Evolutionary conservation across 257 asterid species (phyloP).

Genomic region (Nicotiana knightiana): DNA sequence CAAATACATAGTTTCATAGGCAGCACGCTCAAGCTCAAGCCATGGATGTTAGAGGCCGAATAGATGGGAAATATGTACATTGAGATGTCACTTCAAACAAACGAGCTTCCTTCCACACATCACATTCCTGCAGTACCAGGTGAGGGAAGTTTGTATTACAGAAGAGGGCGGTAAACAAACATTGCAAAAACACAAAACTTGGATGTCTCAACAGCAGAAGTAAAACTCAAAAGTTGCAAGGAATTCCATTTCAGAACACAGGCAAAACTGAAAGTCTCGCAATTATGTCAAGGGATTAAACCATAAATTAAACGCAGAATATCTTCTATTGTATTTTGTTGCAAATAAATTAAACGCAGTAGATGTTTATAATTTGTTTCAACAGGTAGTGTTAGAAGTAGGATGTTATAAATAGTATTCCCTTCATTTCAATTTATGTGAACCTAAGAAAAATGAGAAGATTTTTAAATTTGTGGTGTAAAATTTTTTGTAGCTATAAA

Average conservation of each 20-base stretch:
- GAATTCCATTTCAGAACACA: background rate
- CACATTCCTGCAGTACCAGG: conserved; percentile 43
- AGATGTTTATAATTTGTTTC: too few species aligned
- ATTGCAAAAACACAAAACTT: background rate
- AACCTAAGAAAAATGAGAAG: too few species aligned
- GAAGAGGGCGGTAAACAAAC: background rate
- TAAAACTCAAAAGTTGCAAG: background rate
- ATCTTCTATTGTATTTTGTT: background rate
- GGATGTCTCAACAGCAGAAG: background rate
- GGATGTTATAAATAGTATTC: too few species aligned
- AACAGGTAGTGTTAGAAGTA: too few species aligned
- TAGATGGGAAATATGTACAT: background rate
- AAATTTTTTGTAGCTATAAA: too few species aligned
- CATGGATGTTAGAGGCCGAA: background rate
- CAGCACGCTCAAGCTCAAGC: background rate
- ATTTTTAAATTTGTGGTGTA: too few species aligned
- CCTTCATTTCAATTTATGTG: too few species aligned
- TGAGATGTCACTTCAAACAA: conserved; percentile 31
- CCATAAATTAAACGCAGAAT: background rate
- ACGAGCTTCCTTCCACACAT: conserved; percentile 55
- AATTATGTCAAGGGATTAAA: background rate
- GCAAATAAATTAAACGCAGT: background rate
- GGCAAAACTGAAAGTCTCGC: background rate
- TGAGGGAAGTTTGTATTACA: background rate
- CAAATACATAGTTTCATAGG: conserved; percentile 1